Percentiles rank a stretch among this genome's conserved stretches.
Evolutionary conservation across 2,329 filamentous ascomycete species (phyloP).

Genomic region (Mollisiaceae sp.): DNA sequence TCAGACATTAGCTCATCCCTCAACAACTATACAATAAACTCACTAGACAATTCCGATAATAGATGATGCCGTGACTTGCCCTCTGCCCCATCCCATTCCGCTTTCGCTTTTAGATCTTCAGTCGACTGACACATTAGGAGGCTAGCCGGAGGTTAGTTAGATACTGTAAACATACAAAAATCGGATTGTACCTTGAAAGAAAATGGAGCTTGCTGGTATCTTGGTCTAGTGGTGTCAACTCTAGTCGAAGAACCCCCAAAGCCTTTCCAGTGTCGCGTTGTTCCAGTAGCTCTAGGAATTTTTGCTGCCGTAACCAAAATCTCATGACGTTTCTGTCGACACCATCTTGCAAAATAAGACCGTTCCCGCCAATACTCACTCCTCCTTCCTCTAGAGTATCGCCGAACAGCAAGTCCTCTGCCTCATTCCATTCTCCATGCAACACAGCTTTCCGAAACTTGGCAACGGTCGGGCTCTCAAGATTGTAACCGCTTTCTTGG

Average conservation of each 20-base stretch:
- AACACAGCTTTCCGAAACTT: conserved; percentile 83
- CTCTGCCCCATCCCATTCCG: conserved; percentile 82
- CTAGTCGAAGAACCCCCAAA: conserved; percentile 81
- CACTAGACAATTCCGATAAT: conserved; percentile 84
- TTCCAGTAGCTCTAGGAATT: conserved; percentile 91
- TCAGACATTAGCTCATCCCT: conserved; percentile 32
- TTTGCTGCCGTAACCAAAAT: conserved; percentile 90
- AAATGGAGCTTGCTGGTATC: conserved; percentile 79
- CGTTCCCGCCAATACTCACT: conserved; percentile 54
- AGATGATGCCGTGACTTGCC: conserved; percentile 76
- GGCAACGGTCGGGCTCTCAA: conserved; percentile 87
- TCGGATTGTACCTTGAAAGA: conserved; percentile 68
- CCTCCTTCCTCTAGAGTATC: conserved; percentile 49
- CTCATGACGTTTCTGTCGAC: conserved; percentile 81
- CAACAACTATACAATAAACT: conserved; percentile 41
- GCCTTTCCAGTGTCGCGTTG: conserved; percentile 73
- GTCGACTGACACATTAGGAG: conserved; percentile 86
- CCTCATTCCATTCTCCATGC: conserved; percentile 79
- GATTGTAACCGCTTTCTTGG: conserved; percentile 81
- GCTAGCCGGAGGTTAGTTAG: conserved; percentile 49
- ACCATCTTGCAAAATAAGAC: conserved; percentile 75
- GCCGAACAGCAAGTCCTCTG: conserved; percentile 79
- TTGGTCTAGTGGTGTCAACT: conserved; percentile 84
- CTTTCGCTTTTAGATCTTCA: conserved; percentile 76
- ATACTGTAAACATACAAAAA: neutral